Evolutionary conservation across 768 basidiomycete genomes (phyloP).

Genomic region (Crassisporium funariophilum): DNA sequence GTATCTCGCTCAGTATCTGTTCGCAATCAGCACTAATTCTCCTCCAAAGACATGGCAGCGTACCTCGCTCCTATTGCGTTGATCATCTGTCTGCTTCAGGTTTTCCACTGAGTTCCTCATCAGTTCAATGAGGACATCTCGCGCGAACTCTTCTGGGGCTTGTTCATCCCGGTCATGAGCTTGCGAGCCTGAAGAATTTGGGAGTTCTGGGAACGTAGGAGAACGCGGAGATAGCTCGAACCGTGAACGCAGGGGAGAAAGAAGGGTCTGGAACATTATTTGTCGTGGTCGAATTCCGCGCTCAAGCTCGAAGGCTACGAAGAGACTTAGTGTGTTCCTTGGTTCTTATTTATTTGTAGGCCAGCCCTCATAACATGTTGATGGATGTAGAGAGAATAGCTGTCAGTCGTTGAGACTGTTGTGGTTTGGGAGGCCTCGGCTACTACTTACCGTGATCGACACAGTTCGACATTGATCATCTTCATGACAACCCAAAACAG

Average conservation of each 20-base stretch:
- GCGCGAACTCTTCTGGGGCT: conserved; percentile 69
- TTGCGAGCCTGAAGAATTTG: conserved; percentile 18
- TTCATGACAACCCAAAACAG: too few species aligned
- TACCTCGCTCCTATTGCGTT: conserved; percentile 51
- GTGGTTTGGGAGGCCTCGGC: too few species aligned
- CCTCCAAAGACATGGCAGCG: conserved; percentile 14
- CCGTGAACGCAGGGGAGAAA: conserved; percentile 59
- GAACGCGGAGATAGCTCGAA: conserved; percentile 48
- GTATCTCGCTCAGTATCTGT: conserved; percentile 68
- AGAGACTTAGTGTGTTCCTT: too few species aligned
- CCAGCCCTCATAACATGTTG: too few species aligned
- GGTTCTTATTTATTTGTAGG: too few species aligned
- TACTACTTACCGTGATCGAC: too few species aligned
- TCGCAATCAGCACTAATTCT: not conserved
- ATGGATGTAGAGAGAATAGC: too few species aligned
- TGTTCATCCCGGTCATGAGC: conserved; percentile 42
- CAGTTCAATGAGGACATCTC: conserved; percentile 70
- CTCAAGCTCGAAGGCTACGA: too few species aligned
- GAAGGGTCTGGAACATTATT: conserved; percentile 57
- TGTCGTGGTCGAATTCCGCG: too few species aligned
- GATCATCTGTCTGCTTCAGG: conserved; percentile 52
- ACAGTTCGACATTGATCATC: too few species aligned
- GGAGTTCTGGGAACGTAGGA: conserved; percentile 23
- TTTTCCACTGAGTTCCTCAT: conserved; percentile 73
- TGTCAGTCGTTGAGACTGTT: too few species aligned